phyloP scores from a whole-genome alignment of 83 land plant species.

The Picea engelmannii region DNA sequence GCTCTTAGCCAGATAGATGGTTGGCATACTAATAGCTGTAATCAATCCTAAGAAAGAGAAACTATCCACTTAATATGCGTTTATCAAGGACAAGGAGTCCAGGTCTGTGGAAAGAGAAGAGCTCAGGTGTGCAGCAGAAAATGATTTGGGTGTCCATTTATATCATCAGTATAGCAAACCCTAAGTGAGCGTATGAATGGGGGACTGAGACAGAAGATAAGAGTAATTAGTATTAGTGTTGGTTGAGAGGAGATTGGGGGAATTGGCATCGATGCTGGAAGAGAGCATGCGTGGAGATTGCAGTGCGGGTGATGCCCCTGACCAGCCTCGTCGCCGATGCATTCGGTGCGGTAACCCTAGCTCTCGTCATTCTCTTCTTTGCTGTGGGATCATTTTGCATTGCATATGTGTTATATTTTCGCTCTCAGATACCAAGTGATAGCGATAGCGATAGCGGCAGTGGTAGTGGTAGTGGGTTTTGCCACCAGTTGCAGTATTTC shows the following conservation, averaged over 20 bases:
- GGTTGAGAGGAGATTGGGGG: slow-evolving; percentile 5
- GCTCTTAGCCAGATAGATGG: slow-evolving; percentile 9
- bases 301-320: slow-evolving; percentile 89
- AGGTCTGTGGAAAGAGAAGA: not conserved
- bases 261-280: slow-evolving; percentile 57
- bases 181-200: not conserved
- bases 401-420: slow-evolving; percentile 58
- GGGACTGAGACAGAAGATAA: not conserved
- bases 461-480: too few relatives aligned
- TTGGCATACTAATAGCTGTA: slow-evolving; percentile 6
- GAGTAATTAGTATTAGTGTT: not conserved
- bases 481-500: slow-evolving; percentile 52
- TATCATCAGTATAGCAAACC: not conserved
- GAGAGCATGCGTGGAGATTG: slow-evolving; percentile 85
- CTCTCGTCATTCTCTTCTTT: slow-evolving; percentile 50
- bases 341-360: slow-evolving; percentile 82
- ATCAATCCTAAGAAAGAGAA: not conserved
- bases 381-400: slow-evolving; percentile 66
- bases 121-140: not conserved
- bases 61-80: not conserved
- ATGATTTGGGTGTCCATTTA: not conserved
- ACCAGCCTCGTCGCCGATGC: slow-evolving; percentile 84
- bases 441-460: slow-evolving; percentile 10
- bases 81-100: not conserved
- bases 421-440: slow-evolving; percentile 44